Evolutionary conservation across 441 rosid genomes (phyloP).

Genomic region (Syzygium malaccense): DNA sequence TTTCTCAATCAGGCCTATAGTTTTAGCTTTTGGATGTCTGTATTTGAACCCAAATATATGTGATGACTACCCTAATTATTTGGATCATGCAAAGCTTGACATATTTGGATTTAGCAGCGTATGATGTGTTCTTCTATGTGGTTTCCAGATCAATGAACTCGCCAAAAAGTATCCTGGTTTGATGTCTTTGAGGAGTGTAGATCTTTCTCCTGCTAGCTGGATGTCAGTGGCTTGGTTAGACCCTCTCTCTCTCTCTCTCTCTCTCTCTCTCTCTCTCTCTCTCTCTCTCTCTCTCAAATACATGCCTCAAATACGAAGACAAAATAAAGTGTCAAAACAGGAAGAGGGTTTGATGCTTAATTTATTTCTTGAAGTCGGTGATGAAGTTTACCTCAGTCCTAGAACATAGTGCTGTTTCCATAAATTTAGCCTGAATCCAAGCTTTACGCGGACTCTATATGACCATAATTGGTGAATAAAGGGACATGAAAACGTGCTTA

Average conservation of each 20-base stretch:
- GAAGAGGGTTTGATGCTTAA: neutral
- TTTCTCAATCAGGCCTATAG: neutral
- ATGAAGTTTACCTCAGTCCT: neutral
- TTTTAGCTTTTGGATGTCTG: neutral
- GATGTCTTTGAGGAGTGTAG: conserved; percentile 51
- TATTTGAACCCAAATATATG: neutral
- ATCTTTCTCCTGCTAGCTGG: conserved; percentile 89
- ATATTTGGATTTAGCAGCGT: neutral
- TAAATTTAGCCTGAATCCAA: neutral
- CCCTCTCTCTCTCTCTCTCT: neutral
- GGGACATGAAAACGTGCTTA: neutral
- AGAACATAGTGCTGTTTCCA: neutral
- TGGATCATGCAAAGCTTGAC: neutral
- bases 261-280: neutral
- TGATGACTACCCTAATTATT: neutral
- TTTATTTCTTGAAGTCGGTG: neutral
- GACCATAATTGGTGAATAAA: neutral
- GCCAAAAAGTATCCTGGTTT: conserved; percentile 38
- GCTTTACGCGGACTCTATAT: neutral
- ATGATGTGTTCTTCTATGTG: neutral
- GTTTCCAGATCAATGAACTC: conserved; percentile 29
- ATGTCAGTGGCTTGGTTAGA: conserved; percentile 74
- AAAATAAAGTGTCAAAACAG: neutral
- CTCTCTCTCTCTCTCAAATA: neutral
- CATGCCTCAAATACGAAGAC: neutral